Evolutionary conservation across 139 green algal species (phyloP), one percentile per base, ranked within the genome.

Genomic region (Chlorella sp.): DNA sequence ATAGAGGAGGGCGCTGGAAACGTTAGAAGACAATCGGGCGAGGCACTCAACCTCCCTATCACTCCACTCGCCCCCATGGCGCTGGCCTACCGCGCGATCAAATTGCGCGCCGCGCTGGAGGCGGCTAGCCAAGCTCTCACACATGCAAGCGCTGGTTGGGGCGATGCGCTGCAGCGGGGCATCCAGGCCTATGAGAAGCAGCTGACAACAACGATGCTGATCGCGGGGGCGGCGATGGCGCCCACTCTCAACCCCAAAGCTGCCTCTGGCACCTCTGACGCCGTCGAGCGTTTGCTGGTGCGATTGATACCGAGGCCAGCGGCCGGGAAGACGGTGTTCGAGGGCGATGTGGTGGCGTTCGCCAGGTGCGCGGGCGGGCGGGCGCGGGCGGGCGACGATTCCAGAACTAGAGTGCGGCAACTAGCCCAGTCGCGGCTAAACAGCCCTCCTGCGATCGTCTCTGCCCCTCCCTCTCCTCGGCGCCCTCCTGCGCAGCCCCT

Each of bases 331-430:
- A 85, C 27, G 27, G 43, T 94, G 1, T 84, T 79, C 40, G 60
- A 74, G 6, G 89, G 87, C 2, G 90, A 94, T 43, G 80, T 93
- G 11, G 83, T 95, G n/a, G 87, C 86, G 15, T 88, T 93, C 69
- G 80, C 23, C 63, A 70, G 58, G 74, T 75, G 60, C 76, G 58
- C 76, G 58, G 73, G 71, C 33, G 12, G 69, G 38, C n/a, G n/a
- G n/a, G n/a, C n/a, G n/a, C n/a, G n/a, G n/a, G n/a, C n/a, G n/a
- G n/a, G n/a, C n/a, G n/a, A n/a, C n/a, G n/a, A n/a, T n/a, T n/a
- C n/a, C n/a, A n/a, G n/a, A n/a, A n/a, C n/a, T n/a, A n/a, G n/a
- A n/a, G n/a, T n/a, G n/a, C n/a, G n/a, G n/a, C n/a, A n/a, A n/a
- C n/a, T n/a, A n/a, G n/a, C n/a, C n/a, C n/a, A n/a, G n/a, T n/a